Evolutionary conservation across 805 yeast species (phyloP), one percentile per base, ranked within the genome.

Genomic region (Hemisphaericaspora nanyangensis): DNA sequence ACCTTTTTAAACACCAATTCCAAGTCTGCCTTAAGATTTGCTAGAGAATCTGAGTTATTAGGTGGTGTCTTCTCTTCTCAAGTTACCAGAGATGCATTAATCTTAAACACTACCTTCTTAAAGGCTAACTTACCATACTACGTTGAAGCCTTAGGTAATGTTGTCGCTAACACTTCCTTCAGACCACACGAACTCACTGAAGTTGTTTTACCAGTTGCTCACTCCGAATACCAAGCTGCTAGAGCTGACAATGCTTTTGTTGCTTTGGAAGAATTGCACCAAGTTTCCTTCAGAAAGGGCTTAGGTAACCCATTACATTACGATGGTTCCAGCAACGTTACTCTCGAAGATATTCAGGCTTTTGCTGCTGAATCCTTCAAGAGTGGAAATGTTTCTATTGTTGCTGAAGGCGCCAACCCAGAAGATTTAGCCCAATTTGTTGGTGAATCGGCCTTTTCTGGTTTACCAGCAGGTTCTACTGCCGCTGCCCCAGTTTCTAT

Each of bases 1-100:
- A 83, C 82, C 55, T 93, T 84, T 74, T 79, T 84, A 60, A 82
- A 85, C 75, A 88, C 96, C 41, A 73, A 74, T 46, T 63, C 79
- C 53, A 87, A 88, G 65, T 84, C 96, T 15, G 96, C 93, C 17
- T 76, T 93, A 61, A 85, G 98, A 72, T 74, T 90, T 57, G 85
- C 89, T 58, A 85, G 99, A 69, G 99, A 93, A 71, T 71, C 90
- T 37, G 99, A 91, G 72, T 78, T 93, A 49, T 74, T 91, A 49
- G 98, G 99, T 51, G 98, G 96, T 60, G 67, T 65, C 44, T 77
- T 88, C 64, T 58, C 75, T 35, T 72, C 95, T 32, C 55, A 59
- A 41, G 82, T 88, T 52, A 80, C 85, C 63, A 84, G 96, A 73
- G 98, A 93, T 61, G 73, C 82, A 54, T 77, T 93, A 48, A 78